Evolutionary conservation across 2,329 filamentous ascomycete species (phyloP).

Genomic region (Lachnellula suecica): DNA sequence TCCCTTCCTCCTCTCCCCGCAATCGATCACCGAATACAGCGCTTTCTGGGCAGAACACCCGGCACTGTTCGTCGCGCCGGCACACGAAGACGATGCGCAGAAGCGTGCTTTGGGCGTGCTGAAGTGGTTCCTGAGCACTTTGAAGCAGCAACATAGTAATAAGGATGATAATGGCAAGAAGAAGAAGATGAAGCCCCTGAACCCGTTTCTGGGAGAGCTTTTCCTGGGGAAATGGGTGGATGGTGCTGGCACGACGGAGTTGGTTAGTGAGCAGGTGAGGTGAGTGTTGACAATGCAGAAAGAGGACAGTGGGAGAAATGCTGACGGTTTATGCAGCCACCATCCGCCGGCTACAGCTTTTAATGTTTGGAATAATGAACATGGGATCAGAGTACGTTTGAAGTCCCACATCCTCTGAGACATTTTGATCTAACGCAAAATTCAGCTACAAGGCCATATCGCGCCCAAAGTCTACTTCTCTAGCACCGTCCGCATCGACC

Average conservation of each 20-base stretch:
- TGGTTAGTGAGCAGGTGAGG: conserved; percentile 93
- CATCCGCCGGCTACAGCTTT: conserved; percentile 95
- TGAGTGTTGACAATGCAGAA: conserved; percentile 26
- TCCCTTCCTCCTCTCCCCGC: conserved; percentile 79
- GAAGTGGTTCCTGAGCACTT: conserved; percentile 92
- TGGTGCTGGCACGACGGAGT: conserved; percentile 73
- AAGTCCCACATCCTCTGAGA: neutral
- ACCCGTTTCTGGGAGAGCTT: conserved; percentile 91
- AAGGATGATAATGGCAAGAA: conserved; percentile 65
- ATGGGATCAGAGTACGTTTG: conserved; percentile 58
- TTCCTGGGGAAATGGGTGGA: conserved; percentile 91
- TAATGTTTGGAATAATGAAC: conserved; percentile 81
- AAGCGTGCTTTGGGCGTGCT: conserved; percentile 84
- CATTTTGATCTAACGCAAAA: conserved; percentile 6
- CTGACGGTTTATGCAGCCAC: conserved; percentile 51
- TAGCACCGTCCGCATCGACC: conserved; percentile 90
- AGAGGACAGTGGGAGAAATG: neutral
- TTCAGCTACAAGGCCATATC: conserved; percentile 78
- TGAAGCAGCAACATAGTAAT: conserved; percentile 78
- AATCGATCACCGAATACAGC: conserved; percentile 77
- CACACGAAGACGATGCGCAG: conserved; percentile 72
- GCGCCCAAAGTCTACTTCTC: conserved; percentile 94
- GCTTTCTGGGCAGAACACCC: conserved; percentile 82
- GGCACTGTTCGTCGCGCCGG: conserved; percentile 75
- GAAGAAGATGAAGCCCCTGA: conserved; percentile 95